Evolutionary conservation across 2,329 filamentous ascomycete genomes (phyloP).

Genomic region (Epichloe amarillans): DNA sequence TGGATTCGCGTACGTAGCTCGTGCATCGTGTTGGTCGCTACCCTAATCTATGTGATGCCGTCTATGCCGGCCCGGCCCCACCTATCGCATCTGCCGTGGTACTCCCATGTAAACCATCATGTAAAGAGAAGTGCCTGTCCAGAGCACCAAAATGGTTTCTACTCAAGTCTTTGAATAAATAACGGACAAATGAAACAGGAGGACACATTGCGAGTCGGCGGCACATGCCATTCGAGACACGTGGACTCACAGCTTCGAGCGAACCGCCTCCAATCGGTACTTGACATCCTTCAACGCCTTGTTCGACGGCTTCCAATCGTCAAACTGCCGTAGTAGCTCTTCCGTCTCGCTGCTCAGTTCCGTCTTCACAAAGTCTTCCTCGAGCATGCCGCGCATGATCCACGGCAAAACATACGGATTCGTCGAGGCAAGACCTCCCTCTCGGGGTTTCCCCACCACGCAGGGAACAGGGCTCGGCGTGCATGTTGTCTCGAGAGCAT

Average conservation of each 20-base stretch:
- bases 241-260: conserved; percentile 56
- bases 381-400: conserved; percentile 85
- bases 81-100: not conserved
- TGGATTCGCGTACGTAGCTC: too few species aligned
- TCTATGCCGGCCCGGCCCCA: too few species aligned
- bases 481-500: conserved; percentile 58
- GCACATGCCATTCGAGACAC: too few species aligned
- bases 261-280: conserved; percentile 80
- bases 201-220: not conserved
- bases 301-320: conserved; percentile 80
- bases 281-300: conserved; percentile 95
- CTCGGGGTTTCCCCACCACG: conserved; percentile 10
- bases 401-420: conserved; percentile 91
- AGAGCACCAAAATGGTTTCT: too few species aligned
- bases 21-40: not conserved
- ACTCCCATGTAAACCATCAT: too few species aligned
- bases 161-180: not conserved
- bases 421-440: conserved; percentile 30
- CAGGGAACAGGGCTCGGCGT: conserved; percentile 27
- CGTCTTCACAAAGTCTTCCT: conserved; percentile 80
- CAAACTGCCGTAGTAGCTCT: conserved; percentile 73
- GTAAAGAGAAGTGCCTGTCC: too few species aligned
- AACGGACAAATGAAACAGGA: not conserved
- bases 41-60: not conserved
- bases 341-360: conserved; percentile 66